Evolutionary conservation across 2,329 filamentous ascomycete genomes (phyloP), one percentile per base, ranked within the genome.

Genomic region (Sphaerulina vaccinii): DNA sequence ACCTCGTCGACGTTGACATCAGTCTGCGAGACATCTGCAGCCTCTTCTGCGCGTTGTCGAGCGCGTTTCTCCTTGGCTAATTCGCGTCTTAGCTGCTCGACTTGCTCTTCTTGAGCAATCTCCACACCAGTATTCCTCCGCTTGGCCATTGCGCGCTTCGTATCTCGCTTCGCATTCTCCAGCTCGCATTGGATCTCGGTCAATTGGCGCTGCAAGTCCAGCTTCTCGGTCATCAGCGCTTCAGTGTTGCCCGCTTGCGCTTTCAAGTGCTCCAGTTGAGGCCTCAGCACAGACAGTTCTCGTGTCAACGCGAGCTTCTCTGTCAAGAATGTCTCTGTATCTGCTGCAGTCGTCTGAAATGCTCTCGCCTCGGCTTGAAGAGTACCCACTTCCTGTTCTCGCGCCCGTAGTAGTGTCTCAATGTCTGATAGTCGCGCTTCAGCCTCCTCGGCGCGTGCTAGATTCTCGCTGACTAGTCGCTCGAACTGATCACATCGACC

Each of bases 161-260:
- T 75, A 2, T 83, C 79, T n/a, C 84, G 81, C 68, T 84, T 92
- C 67, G 93, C 88, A 59, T 87, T 88, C 58, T 91, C 88, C 2
- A 96, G 77, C 62, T 95, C 87, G 37, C 89, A 84, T 68, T 95
- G 87, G 2, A 91, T 70, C 1, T 85, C 83, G 64, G 80, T 85
- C 22, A 96, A 70, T 70, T 93, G 88, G 40, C 87, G 84, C 65
- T 93, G 85, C 11, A 96, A 72, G 1, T 86, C 79, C 39, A 92
- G 76, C 68, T 95, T 96, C 66, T 95, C 90, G 1, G 86, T 77
- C 13, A 95, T 75, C 9, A 88, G 74, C 2, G 80, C 78, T 63
- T 90, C 84, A 48, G 91, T 83, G 11, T 77, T 75, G 24, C 73
- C 70, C 16, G 75, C 75, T 65, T 86, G 82, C 5, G 78, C 74